These are phyloP conservation scores for Phaseolus coccineus DNA, from an alignment of 331 rosid genomes.

Conservation along the genomic window DNA sequence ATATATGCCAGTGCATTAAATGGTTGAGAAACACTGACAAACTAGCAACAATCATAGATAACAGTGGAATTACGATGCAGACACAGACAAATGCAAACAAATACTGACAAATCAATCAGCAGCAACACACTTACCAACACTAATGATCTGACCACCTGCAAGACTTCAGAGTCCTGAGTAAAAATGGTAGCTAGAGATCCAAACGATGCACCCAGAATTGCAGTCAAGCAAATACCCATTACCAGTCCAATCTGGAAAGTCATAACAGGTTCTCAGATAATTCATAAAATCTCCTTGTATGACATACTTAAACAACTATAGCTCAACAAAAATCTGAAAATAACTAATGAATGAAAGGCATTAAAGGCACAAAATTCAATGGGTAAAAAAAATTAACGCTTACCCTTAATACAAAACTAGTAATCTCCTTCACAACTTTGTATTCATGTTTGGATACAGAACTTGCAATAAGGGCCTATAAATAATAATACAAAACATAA, in stretches of 20 bases:
- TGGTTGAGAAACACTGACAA: constrained; percentile 95
- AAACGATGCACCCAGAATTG: constrained; percentile 79
- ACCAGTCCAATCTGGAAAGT: constrained; percentile 78
- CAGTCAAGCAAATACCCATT: constrained; percentile 71
- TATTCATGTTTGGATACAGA: constrained; percentile 82
- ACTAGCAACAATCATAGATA: constrained; percentile 57
- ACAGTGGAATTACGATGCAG: constrained; percentile 40
- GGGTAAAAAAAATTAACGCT: constrained; percentile 25
- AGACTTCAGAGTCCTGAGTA: constrained; percentile 84
- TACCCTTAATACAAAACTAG: constrained; percentile 70
- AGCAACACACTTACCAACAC: constrained; percentile 66
- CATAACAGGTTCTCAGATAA: constrained; percentile 41
- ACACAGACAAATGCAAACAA: neutral
- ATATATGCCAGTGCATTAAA: constrained; percentile 86
- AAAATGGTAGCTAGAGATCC: constrained; percentile 81
- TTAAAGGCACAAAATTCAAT: constrained; percentile 41
- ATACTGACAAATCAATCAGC: constrained; percentile 16
- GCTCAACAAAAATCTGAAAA: constrained; percentile 8
- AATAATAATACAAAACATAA: constrained; percentile 29
- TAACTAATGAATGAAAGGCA: constrained; percentile 23
- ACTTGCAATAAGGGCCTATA: constrained; percentile 90
- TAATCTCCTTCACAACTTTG: constrained; percentile 73
- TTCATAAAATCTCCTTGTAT: constrained; percentile 33
- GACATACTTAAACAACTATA: constrained; percentile 35
- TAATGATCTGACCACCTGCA: constrained; percentile 74